These are phyloP conservation scores for Discostella stelligeroides DNA, from an alignment of 108 stramenopile genomes.

Conservation along the genomic window DNA sequence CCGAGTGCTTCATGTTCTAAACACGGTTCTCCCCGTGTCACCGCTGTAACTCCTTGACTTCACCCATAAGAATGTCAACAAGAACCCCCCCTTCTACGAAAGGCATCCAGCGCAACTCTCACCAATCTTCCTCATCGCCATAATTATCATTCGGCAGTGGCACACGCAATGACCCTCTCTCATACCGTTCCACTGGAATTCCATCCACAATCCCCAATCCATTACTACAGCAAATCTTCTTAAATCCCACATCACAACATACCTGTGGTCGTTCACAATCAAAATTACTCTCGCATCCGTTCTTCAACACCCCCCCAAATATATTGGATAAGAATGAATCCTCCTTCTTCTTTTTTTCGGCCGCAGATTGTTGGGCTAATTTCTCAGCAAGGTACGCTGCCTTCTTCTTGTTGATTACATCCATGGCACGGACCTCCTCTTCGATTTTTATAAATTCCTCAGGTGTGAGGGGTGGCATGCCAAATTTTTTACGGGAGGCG, in stretches of 20 bases:
- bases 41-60: too few species aligned
- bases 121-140: neutral
- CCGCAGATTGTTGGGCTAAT: conserved; percentile 16
- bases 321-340: conserved; percentile 64
- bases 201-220: conserved; percentile 52
- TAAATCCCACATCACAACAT: conserved; percentile 87
- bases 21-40: too few species aligned
- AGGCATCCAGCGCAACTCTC: too few species aligned
- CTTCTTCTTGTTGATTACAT: conserved; percentile 56
- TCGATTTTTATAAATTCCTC: conserved; percentile 76
- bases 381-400: conserved; percentile 38
- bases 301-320: conserved; percentile 68
- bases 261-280: conserved; percentile 82
- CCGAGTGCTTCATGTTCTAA: too few species aligned
- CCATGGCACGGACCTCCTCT: conserved; percentile 61
- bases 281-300: conserved; percentile 80
- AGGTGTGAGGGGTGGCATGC: conserved; percentile 67
- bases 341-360: conserved; percentile 50
- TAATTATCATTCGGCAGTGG: conserved; percentile 37
- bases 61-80: too few species aligned
- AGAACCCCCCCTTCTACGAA: too few species aligned
- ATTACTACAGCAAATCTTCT: conserved; percentile 76
- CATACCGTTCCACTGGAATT: conserved; percentile 39
- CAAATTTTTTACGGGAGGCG: conserved; percentile 71
- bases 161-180: conserved; percentile 24